These are phyloP conservation scores for Tetragonia tetragonoides DNA, from an alignment of 148 eudicot genomes.

Conservation along the genomic window DNA sequence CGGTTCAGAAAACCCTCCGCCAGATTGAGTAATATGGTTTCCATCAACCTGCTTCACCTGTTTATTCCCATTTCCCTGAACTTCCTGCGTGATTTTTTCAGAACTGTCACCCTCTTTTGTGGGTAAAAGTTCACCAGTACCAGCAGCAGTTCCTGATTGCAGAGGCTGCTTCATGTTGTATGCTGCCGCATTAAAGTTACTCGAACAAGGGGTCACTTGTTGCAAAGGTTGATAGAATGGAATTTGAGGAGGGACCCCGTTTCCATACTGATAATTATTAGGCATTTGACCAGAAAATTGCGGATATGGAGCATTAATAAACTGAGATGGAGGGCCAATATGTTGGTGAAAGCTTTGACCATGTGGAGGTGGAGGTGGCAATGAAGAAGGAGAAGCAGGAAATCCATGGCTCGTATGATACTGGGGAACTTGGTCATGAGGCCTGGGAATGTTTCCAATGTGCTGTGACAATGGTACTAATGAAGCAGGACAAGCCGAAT, in stretches of 20 bases:
- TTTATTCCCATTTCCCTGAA: constrained; percentile 6
- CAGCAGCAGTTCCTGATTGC: constrained; percentile 28
- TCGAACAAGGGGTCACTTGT: constrained; percentile 26
- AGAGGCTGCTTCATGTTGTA: constrained; percentile 23
- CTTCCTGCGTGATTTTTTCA: constrained; percentile 17
- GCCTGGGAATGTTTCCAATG: constrained; percentile 31
- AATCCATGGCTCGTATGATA: constrained; percentile 33
- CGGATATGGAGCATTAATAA: constrained; percentile 30
- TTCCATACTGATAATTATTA: constrained; percentile 38
- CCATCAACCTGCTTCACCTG: constrained; percentile 14
- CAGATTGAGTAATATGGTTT: constrained; percentile 17
- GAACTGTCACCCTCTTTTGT: constrained; percentile 18
- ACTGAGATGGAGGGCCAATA: constrained; percentile 32
- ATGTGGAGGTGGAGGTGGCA: constrained; percentile 23
- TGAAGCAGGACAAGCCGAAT: constrained; percentile 15
- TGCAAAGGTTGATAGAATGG: constrained; percentile 35
- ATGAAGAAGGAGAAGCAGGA: constrained; percentile 32
- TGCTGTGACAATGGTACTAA: constrained; percentile 36
- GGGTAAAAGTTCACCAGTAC: constrained; percentile 21
- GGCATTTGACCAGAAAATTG: constrained; percentile 33
- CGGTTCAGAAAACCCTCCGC: constrained; percentile 21
- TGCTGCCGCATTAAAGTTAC: constrained; percentile 14
- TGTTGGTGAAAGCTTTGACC: constrained; percentile 36
- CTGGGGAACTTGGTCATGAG: constrained; percentile 36
- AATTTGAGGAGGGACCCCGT: constrained; percentile 25